Conservation (phyloP, 139 green algal genomes). For the Chlamydomonas sphaeroides region DNA sequence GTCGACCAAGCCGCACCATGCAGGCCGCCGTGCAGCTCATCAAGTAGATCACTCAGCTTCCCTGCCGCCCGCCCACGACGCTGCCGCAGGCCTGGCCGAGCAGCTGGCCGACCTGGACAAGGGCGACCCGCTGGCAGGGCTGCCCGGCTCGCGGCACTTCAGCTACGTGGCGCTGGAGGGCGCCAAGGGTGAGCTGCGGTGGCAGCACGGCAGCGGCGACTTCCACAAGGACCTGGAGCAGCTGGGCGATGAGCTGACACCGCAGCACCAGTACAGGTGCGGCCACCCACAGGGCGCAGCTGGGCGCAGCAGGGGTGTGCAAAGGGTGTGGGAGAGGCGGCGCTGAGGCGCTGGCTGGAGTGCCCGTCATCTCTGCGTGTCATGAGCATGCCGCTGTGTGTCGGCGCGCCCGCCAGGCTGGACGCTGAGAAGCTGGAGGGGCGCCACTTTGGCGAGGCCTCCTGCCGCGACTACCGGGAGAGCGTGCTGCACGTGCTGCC, state of each 20-base stretch:
- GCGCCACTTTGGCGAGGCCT: constrained; percentile 87
- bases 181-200: constrained; percentile 71
- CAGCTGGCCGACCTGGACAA: constrained; percentile 34
- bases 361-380: no score
- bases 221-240: constrained; percentile 80
- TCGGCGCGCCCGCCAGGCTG: constrained; percentile 58
- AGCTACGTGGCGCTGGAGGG: constrained; percentile 92
- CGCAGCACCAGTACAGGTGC: constrained; percentile 88
- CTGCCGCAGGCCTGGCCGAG: constrained; percentile 27
- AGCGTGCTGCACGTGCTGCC: constrained; percentile 86
- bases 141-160: constrained; percentile 84
- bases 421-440: constrained; percentile 70
- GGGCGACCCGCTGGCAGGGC: constrained; percentile 26
- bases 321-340: neutral
- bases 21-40: no score
- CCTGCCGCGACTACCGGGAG: constrained; percentile 93
- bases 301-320: no score
- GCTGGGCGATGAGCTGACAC: constrained; percentile 67
- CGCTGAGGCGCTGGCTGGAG: no score
- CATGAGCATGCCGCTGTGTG: no score
- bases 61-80: no score
- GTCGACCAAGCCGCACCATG: no score
- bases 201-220: constrained; percentile 77
- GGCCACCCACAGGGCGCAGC: neutral
- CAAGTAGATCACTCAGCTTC: no score